Base-by-base conservation (phyloP, 495 filamentous ascomycete species). In the Penicillium daleae region DNA sequence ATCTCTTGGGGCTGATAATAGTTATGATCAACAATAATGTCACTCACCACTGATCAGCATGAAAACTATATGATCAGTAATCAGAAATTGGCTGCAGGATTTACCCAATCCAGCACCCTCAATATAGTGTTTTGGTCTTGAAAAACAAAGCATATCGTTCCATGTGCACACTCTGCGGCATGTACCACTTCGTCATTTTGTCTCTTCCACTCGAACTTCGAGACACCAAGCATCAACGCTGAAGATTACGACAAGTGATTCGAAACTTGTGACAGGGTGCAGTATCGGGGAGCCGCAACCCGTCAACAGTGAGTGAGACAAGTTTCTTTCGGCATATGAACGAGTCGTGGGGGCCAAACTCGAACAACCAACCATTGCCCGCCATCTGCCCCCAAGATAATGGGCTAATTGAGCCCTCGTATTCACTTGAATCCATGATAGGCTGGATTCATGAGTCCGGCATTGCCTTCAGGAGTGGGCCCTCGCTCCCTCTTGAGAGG, bases 311-410 rank as follows among this genome's bases (percentile, higher is more conserved):
- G 1, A 21, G 12, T 12, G 1, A 9, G 13, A 49, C 10, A 7
- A 49, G 46, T 49, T 27, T 49, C 27, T 27, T 26, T 27, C 13
- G 46, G 46, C 46, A 49, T 44, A 10, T 44, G 40, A 13, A 27
- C 27, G 22, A 24, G 24, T 13, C 46, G 19, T 49, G 46, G 46
- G 46, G 46, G 46, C 46, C 46, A 49, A 49, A 49, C 46, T 49
- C 3, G 22, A 49, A 7, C 7, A 17, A 12, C 24, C 46, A 27
- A 27, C 8, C 22, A 49, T 17, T 17, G 22, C 7, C 4, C 46
- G 19, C 22, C 24, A 5, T 19, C 22, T 27, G 22, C 22, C 22
- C 46, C n/a, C 12, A 19, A 17, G 10, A 44, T 21, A 27, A 49
- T 19, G 10, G 27, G 22, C 46, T n/a, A 49, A 49, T 6, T 27